A percentile compares a stretch with the other conserved stretches of the same genome.
These are phyloP conservation scores for Catunica adiposa DNA, from an alignment of 2,329 filamentous ascomycete genomes.

Conservation along the genomic window DNA sequence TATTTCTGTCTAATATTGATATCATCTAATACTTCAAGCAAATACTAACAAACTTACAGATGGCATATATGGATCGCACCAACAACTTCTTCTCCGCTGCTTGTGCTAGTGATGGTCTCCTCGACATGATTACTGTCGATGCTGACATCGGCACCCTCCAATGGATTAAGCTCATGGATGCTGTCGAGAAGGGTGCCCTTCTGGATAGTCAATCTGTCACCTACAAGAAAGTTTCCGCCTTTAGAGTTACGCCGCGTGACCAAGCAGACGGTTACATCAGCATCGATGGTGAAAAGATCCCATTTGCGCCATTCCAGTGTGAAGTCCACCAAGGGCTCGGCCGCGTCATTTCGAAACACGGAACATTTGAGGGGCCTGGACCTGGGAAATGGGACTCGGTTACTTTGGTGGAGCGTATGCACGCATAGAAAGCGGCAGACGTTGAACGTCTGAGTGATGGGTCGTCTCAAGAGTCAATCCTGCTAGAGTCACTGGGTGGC, in stretches of 20 bases:
- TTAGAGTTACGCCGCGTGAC: slow-evolving; percentile 62
- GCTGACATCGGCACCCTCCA: slow-evolving; percentile 54
- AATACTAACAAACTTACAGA: slow-evolving; percentile 29
- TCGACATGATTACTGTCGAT: slow-evolving; percentile 70
- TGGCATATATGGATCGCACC: slow-evolving; percentile 80
- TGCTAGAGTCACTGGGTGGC: not conserved
- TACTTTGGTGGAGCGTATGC: slow-evolving; percentile 20
- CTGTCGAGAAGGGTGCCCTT: slow-evolving; percentile 55
- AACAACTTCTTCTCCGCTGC: slow-evolving; percentile 77
- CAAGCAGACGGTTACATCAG: slow-evolving; percentile 69
- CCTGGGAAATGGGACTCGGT: slow-evolving; percentile 34
- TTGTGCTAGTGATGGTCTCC: slow-evolving; percentile 64
- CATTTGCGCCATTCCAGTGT: slow-evolving; percentile 79
- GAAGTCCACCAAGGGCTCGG: slow-evolving; percentile 74
- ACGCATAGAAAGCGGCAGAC: slow-evolving; percentile 13
- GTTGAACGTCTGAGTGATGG: not conserved
- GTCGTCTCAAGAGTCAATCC: not conserved
- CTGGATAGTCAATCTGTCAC: slow-evolving; percentile 65
- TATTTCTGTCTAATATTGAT: not conserved
- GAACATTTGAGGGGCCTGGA: slow-evolving; percentile 50
- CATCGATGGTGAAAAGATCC: slow-evolving; percentile 78
- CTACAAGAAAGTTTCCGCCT: slow-evolving; percentile 76
- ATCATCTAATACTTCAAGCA: not conserved
- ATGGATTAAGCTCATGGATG: slow-evolving; percentile 52
- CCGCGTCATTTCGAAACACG: slow-evolving; percentile 64